Evolutionary conservation across 2,329 filamentous ascomycete species (phyloP), one percentile per base, ranked within the genome.

Genomic region (Monosporascus sp.): DNA sequence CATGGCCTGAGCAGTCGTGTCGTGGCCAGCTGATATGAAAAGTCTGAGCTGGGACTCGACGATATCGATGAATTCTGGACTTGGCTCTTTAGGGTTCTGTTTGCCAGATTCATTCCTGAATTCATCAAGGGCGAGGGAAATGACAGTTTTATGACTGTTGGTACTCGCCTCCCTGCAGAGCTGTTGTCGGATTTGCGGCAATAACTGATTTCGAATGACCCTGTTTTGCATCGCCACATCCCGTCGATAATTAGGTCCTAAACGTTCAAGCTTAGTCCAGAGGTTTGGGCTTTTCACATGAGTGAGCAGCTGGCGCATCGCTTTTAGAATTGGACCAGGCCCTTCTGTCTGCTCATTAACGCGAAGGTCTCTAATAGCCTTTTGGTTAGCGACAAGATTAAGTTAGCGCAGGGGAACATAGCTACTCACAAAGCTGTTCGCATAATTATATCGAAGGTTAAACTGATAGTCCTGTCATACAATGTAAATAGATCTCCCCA

Each of bases 401-500:
- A 24, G 17, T 49, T 26, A 15, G 35, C 7, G 35, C 35, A 7
- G 35, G 35, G 15, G 35, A 37, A 37, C 15, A 8, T 37, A 15
- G 18, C 22, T 22, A 55, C 59, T 58, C 48, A 60, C 60, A 59
- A 14, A 2, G 53, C 41, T 8, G 45, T 15, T 37, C 53, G 40
- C 41, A 49, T 49, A 20, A 62, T 62, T 5, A 62, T 51, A 38
- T 61, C 56, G 22, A 56, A 59, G 1, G 51, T 60, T 2, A 60
- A 35, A 37, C 22, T 44, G 1, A 60, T 24, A 1, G 55, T 53
- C 8, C 41, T 55, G 1, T 58, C 54, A 17, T 56, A 55, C 18
- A 62, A 17, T 0, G 55, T 24, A 28, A 59, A 62, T 9, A 54
- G 8, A 2, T 51, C 43, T 2, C 60, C 58, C 9, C 22, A 62